Evolutionary conservation across 2,329 filamentous ascomycete species (phyloP).

Genomic region (Bimuria novae-zelandiae): DNA sequence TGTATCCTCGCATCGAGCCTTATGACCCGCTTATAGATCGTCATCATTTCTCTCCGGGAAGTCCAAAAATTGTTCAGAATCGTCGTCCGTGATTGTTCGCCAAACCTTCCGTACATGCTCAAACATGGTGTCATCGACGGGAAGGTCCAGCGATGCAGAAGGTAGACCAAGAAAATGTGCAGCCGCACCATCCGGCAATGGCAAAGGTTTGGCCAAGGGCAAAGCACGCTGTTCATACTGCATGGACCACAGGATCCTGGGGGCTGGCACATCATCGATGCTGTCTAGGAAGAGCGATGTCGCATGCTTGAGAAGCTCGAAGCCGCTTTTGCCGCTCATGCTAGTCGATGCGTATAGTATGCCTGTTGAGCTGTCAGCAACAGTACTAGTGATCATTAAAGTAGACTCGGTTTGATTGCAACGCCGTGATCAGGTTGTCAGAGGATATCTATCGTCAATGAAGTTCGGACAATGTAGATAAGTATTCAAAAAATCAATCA

Average conservation of each 20-base stretch:
- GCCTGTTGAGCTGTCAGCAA: conserved; percentile 48
- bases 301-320: conserved; percentile 46
- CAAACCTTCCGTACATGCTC: conserved; percentile 72
- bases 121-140: conserved; percentile 74
- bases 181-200: conserved; percentile 38
- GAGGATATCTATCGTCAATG: conserved; percentile 83
- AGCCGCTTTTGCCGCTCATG: conserved; percentile 41
- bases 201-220: background rate
- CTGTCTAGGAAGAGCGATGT: conserved; percentile 51
- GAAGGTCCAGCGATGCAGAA: conserved; percentile 65
- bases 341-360: conserved; percentile 61
- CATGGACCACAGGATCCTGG: conserved; percentile 57
- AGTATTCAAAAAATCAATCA: conserved; percentile 87
- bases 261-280: conserved; percentile 38
- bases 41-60: conserved; percentile 76
- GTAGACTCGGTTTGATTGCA: conserved; percentile 5
- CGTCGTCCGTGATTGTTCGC: conserved; percentile 63
- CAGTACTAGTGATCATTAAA: background rate
- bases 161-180: conserved; percentile 61
- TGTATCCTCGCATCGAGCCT: conserved; percentile 55
- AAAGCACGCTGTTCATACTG: conserved; percentile 54
- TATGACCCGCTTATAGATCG: conserved; percentile 20
- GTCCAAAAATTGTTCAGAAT: conserved; percentile 68
- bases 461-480: conserved; percentile 99
- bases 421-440: conserved; percentile 80